phyloP scores from a whole-genome alignment of 257 asterid species.

The Solanum ossicruentum region DNA sequence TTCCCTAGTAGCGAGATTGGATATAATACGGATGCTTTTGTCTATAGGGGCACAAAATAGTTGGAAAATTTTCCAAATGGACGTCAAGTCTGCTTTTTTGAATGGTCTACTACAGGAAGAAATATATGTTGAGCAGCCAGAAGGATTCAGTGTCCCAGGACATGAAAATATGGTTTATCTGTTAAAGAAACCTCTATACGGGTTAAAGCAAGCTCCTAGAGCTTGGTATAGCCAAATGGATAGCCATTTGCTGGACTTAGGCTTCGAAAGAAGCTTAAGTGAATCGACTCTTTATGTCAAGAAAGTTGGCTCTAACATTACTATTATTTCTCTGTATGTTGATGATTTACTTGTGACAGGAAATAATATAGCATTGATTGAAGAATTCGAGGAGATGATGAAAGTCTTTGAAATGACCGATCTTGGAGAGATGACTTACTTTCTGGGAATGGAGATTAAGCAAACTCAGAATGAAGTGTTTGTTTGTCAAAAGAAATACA shows the following conservation, averaged over 20 bases:
- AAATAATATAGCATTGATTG: neutral
- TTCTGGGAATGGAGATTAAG: neutral
- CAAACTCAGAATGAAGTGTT: neutral
- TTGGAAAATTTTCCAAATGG: neutral
- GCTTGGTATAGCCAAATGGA: neutral
- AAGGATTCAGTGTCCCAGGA: neutral
- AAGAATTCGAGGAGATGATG: neutral
- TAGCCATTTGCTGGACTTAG: neutral
- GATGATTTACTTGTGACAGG: neutral
- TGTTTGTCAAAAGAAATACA: too few species aligned
- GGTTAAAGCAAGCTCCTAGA: neutral
- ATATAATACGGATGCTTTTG: neutral
- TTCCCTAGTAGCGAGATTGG: too few species aligned
- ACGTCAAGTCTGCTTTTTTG: neutral
- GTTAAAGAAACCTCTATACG: neutral
- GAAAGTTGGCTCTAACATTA: neutral
- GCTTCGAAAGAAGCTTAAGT: neutral
- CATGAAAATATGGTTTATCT: neutral
- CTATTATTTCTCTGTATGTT: neutral
- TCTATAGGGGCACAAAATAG: too few species aligned
- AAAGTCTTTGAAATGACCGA: neutral
- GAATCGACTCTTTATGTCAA: too few species aligned
- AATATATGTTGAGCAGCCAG: neutral
- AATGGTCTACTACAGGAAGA: neutral
- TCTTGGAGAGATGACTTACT: too few species aligned